phyloP scores from a whole-genome alignment of 768 basidiomycete genomes.

The Coprinopsis sp. region DNA sequence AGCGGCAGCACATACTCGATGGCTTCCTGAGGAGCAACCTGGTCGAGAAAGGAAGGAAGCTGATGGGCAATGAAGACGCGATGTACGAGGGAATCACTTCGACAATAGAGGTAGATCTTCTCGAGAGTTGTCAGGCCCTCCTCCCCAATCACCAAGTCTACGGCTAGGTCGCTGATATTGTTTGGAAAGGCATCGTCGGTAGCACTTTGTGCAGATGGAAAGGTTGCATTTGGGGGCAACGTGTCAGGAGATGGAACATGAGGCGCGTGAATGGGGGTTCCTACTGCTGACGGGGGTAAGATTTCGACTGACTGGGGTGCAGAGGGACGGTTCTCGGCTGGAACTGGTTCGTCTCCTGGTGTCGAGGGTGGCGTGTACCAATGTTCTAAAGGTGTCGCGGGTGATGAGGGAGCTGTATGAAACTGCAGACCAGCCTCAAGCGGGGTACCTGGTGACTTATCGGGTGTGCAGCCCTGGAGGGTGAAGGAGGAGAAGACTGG shows the following conservation, averaged over 20 bases:
- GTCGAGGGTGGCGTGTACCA: constrained; percentile 37
- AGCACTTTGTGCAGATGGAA: constrained; percentile 4
- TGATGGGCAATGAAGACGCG: constrained; percentile 82
- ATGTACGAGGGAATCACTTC: constrained; percentile 60
- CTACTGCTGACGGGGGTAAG: constrained; percentile 24
- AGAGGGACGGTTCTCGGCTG: not conserved
- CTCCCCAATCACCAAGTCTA: constrained; percentile 57
- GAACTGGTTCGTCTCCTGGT: constrained; percentile 26
- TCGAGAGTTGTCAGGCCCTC: constrained; percentile 82
- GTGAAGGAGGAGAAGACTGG: constrained; percentile 28
- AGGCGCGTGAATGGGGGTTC: constrained; percentile 17
- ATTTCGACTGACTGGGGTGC: constrained; percentile 13
- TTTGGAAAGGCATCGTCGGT: constrained; percentile 36
- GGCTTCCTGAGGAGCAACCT: constrained; percentile 81
- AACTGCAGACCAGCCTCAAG: constrained; percentile 32
- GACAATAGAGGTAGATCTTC: constrained; percentile 86
- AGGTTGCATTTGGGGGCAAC: constrained; percentile 9
- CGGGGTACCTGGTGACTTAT: constrained; percentile 24
- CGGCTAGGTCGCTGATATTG: constrained; percentile 27
- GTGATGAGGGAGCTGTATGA: constrained; percentile 42
- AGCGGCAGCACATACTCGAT: constrained; percentile 91
- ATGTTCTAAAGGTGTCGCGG: constrained; percentile 21
- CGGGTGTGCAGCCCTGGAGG: constrained; percentile 31
- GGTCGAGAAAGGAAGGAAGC: constrained; percentile 69
- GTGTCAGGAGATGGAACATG: constrained; percentile 16